Conservation (phyloP, 768 basidiomycete genomes). For the Amanita molliuscula region DNA sequence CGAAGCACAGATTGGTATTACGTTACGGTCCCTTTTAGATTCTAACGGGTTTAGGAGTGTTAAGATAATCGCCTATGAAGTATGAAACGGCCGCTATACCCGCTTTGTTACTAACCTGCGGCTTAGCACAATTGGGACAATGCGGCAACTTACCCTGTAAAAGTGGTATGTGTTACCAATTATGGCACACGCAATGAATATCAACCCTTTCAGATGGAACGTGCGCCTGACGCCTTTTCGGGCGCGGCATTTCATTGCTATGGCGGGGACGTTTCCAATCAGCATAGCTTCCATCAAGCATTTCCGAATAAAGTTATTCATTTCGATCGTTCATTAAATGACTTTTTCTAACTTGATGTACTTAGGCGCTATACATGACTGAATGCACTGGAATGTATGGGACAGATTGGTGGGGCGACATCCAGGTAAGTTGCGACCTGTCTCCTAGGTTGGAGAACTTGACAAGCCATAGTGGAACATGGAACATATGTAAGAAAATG, state of each 20-base stretch:
- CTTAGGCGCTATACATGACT: constrained; percentile 36
- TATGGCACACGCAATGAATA: too few relatives aligned
- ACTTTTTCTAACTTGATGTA: background rate
- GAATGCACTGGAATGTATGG: constrained; percentile 61
- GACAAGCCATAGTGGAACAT: constrained; percentile 45
- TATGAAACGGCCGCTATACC: background rate
- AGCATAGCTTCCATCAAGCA: constrained; percentile 42
- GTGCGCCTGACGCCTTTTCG: constrained; percentile 41
- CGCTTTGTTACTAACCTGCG: background rate
- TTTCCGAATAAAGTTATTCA: constrained; percentile 41
- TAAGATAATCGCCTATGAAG: constrained; percentile 43
- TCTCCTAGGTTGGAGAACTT: background rate
- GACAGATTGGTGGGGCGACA: constrained; percentile 71
- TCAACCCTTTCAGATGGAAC: constrained; percentile 32
- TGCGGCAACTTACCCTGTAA: constrained; percentile 53
- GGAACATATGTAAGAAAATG: constrained; percentile 40
- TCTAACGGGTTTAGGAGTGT: constrained; percentile 47
- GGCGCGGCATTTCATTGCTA: constrained; percentile 74
- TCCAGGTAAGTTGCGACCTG: constrained; percentile 40
- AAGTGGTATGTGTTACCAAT: constrained; percentile 13
- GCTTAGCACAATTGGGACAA: constrained; percentile 60
- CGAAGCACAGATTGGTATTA: constrained; percentile 48
- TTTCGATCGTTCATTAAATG: background rate
- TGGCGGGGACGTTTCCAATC: constrained; percentile 38
- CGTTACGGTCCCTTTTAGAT: constrained; percentile 50